Evolutionary conservation across 176 grass and related monocot species (phyloP).

Genomic region (Triticum turgidum): DNA sequence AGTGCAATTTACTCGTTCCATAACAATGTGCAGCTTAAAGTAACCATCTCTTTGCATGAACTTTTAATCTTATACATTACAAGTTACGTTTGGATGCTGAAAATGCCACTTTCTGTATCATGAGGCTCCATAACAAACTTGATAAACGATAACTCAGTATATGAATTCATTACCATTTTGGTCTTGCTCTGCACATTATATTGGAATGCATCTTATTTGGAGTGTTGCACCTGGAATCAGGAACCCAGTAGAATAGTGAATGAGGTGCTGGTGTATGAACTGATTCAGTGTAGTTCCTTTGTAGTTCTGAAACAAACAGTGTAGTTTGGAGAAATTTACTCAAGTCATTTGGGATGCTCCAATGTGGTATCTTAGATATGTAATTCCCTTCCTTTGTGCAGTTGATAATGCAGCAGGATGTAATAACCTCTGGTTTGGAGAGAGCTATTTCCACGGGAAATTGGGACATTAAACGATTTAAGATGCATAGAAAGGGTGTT

Average conservation of each 20-base stretch:
- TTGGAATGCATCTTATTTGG: neutral
- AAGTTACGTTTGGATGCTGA: neutral
- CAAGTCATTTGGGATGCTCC: neutral
- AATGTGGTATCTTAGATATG: constrained; percentile 6
- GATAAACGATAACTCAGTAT: neutral
- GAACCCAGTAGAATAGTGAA: neutral
- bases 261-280: neutral
- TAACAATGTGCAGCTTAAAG: constrained; percentile 6
- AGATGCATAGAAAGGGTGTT: constrained; percentile 94
- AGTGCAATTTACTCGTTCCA: neutral
- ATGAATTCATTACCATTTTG: neutral
- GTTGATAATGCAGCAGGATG: constrained; percentile 25
- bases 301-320: neutral
- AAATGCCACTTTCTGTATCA: neutral
- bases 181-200: constrained; percentile 20
- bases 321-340: neutral
- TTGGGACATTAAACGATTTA: constrained; percentile 95
- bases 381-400: constrained; percentile 22
- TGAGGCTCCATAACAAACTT: neutral
- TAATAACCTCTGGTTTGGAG: constrained; percentile 76
- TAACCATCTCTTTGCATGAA: constrained; percentile 1
- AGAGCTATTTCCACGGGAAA: constrained; percentile 92
- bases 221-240: neutral
- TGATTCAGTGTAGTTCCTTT: neutral
- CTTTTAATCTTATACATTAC: neutral